Conservation (phyloP, 441 rosid genomes). For the Gossypium schwendimanii region DNA sequence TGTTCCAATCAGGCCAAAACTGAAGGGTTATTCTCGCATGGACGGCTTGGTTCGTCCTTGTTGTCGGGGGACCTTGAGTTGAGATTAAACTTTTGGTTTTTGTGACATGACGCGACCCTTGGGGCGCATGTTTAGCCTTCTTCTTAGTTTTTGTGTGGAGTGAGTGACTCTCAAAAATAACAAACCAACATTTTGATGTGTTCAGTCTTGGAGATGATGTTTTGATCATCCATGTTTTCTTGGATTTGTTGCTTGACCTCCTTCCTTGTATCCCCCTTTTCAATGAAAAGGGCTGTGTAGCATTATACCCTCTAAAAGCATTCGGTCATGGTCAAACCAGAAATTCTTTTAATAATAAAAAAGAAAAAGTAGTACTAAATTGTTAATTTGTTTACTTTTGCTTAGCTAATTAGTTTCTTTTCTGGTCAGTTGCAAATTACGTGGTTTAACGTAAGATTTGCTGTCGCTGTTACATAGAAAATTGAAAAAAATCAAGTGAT, state of each 20-base stretch:
- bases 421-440: background rate
- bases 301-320: background rate
- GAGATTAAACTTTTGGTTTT: background rate
- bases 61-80: constrained; percentile 25
- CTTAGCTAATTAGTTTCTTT: background rate
- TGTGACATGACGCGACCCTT: constrained; percentile 12
- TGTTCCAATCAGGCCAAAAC: constrained; percentile 2
- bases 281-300: background rate
- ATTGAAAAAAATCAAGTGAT: background rate
- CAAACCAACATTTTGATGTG: background rate
- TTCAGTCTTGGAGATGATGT: background rate
- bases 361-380: background rate
- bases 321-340: background rate
- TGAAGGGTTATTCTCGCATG: background rate
- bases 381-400: background rate
- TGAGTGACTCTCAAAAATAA: background rate
- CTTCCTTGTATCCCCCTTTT: background rate
- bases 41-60: constrained; percentile 30
- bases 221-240: background rate
- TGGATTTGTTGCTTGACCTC: constrained; percentile 5
- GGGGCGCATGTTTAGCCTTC: constrained; percentile 16
- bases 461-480: background rate
- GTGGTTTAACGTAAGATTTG: constrained; percentile 3
- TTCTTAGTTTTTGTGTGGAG: background rate
- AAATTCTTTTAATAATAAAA: background rate